Conservation (phyloP, 371 early-diverging fungal species). For the Fennellomyces sp. region DNA sequence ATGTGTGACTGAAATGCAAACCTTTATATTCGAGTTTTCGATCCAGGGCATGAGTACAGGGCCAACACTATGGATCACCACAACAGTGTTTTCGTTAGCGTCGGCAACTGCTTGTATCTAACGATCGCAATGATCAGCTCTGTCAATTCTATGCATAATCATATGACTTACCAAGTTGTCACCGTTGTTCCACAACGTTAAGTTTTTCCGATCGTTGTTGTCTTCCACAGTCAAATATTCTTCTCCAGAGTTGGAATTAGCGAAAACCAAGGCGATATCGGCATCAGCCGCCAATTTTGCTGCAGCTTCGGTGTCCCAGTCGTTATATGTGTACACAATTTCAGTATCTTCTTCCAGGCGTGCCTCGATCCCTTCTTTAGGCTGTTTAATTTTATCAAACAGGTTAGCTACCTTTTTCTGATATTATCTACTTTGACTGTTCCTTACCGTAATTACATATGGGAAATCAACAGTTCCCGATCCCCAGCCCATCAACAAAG, state of each 20-base stretch:
- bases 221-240: conserved; percentile 38
- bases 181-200: conserved; percentile 62
- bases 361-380: conserved; percentile 37
- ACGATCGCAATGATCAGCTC: background rate
- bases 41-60: conserved; percentile 62
- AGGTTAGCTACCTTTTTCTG: no score
- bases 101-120: conserved; percentile 60
- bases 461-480: conserved; percentile 62
- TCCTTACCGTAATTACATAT: conserved; percentile 50
- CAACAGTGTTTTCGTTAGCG: conserved; percentile 55
- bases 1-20: no score
- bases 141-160: background rate
- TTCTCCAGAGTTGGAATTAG: conserved; percentile 60
- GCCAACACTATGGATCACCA: conserved; percentile 63
- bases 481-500: conserved; percentile 67
- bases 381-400: conserved; percentile 12
- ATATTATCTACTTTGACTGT: no score
- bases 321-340: conserved; percentile 35
- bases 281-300: conserved; percentile 33
- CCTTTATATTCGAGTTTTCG: conserved; percentile 54
- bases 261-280: conserved; percentile 65
- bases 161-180: conserved; percentile 48
- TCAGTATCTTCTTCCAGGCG: conserved; percentile 32
- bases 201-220: conserved; percentile 55
- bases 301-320: conserved; percentile 37